phyloP scores from a whole-genome alignment of 2,329 filamentous ascomycete genomes.

The Alternaria brassicicola region DNA sequence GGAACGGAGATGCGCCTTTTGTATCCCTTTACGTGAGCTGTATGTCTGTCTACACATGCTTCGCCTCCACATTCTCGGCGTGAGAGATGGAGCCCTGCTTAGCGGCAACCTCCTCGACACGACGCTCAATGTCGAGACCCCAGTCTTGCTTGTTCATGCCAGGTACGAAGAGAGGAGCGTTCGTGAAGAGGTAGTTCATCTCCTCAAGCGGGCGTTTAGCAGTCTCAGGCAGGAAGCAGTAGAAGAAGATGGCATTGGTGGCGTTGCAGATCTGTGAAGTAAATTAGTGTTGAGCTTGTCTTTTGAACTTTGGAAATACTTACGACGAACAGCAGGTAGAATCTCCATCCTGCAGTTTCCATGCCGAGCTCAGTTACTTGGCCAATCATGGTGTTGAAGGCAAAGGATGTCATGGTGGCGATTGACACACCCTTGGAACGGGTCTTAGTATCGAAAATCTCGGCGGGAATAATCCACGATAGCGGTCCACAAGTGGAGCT shows the following conservation, averaged over 20 bases:
- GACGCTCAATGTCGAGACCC: conserved; percentile 63
- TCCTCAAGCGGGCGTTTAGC: conserved; percentile 68
- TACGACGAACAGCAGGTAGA: conserved; percentile 65
- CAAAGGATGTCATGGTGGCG: conserved; percentile 74
- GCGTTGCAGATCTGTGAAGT: conserved; percentile 65
- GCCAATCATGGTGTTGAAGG: conserved; percentile 78
- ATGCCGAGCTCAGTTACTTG: conserved; percentile 70
- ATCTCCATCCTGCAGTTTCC: conserved; percentile 60
- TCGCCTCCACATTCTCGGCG: conserved; percentile 12
- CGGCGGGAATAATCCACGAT: conserved; percentile 68
- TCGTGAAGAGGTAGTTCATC: conserved; percentile 70
- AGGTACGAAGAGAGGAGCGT: conserved; percentile 68
- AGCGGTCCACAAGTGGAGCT: conserved; percentile 72
- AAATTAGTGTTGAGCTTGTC: neutral
- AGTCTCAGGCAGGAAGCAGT: conserved; percentile 70
- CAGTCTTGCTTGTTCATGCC: conserved; percentile 62
- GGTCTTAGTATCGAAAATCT: conserved; percentile 79
- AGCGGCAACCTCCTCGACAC: conserved; percentile 62
- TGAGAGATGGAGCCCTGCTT: conserved; percentile 51
- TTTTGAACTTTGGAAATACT: conserved; percentile 21
- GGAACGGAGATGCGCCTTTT: neutral
- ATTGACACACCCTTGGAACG: conserved; percentile 76
- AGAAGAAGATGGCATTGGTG: conserved; percentile 72
- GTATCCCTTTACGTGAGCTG: neutral
- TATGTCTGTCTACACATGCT: neutral